Evolutionary conservation across 495 filamentous ascomycete species (phyloP).

Genomic region (Beverwykella pulmonaria): DNA sequence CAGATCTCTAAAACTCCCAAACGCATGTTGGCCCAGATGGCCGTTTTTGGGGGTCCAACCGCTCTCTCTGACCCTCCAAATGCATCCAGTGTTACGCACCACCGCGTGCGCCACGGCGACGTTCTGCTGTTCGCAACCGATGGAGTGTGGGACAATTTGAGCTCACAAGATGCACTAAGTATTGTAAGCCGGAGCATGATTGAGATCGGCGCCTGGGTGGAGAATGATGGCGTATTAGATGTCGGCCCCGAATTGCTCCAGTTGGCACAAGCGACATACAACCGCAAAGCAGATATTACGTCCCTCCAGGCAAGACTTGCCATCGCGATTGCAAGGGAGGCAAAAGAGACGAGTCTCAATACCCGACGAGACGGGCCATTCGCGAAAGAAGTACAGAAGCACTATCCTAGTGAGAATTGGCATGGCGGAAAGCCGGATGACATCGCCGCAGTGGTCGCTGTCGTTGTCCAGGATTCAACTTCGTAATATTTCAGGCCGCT

Average conservation of each 20-base stretch:
- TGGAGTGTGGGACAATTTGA: conserved; percentile 97
- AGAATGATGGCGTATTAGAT: conserved; percentile 57
- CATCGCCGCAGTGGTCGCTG: conserved; percentile 75
- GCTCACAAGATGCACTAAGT: conserved; percentile 79
- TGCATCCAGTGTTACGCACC: conserved; percentile 77
- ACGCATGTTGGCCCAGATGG: conserved; percentile 71
- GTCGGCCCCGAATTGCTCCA: conserved; percentile 42
- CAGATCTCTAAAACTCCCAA: conserved; percentile 88
- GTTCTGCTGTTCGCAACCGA: conserved; percentile 90
- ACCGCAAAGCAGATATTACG: conserved; percentile 42
- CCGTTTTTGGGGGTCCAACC: conserved; percentile 72
- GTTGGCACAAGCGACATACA: conserved; percentile 25
- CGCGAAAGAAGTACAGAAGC: conserved; percentile 86
- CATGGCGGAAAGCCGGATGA: conserved; percentile 90
- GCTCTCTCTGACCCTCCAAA: conserved; percentile 77
- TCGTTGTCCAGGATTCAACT: conserved; percentile 57
- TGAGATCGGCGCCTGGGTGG: conserved; percentile 70
- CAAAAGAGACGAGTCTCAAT: conserved; percentile 81
- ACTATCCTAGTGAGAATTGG: conserved; percentile 80
- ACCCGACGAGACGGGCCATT: conserved; percentile 84
- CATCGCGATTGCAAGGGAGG: conserved; percentile 71
- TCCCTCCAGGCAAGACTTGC: conserved; percentile 77
- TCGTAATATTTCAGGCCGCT: background rate
- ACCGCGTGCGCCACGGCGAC: conserved; percentile 83
- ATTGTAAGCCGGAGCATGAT: conserved; percentile 77